Conservation (phyloP, 2,329 filamentous ascomycete species). For the Lasiodiplodia theobromae region DNA sequence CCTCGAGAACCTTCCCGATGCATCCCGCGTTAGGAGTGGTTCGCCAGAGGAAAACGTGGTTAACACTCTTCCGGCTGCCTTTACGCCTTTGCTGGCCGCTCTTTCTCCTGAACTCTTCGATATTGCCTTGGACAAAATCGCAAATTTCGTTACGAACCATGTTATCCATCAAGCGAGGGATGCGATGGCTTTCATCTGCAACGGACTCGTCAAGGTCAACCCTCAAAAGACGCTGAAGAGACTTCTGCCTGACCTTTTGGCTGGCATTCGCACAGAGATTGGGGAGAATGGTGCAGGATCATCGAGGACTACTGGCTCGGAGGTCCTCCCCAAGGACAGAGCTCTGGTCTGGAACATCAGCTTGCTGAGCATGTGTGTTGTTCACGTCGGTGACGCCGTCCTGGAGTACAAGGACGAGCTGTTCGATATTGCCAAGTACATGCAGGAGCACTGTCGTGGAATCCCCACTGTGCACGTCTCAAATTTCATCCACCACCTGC, state of each 20-base stretch:
- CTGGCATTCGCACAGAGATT: constrained; percentile 94
- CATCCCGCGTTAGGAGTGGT: constrained; percentile 83
- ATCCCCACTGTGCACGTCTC: constrained; percentile 95
- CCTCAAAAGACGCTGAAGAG: constrained; percentile 91
- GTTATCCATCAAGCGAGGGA: constrained; percentile 97
- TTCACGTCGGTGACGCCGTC: constrained; percentile 91
- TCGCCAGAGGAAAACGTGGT: constrained; percentile 97
- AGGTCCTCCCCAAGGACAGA: constrained; percentile 90
- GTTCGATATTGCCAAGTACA: constrained; percentile 89
- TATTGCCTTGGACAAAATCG: constrained; percentile 87
- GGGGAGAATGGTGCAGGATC: constrained; percentile 96
- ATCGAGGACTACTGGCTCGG: constrained; percentile 88
- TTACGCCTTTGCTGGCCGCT: constrained; percentile 88
- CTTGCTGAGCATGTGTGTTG: constrained; percentile 97
- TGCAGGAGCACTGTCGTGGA: constrained; percentile 95
- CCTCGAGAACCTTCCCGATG: constrained; percentile 92
- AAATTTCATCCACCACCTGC: constrained; percentile 95
- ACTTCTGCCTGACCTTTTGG: constrained; percentile 87
- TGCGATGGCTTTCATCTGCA: constrained; percentile 98
- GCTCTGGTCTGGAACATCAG: constrained; percentile 96
- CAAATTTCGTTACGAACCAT: constrained; percentile 88
- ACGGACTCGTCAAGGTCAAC: constrained; percentile 93
- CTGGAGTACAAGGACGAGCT: constrained; percentile 88
- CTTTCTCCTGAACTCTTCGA: constrained; percentile 94
- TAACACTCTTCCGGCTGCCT: constrained; percentile 89